Base-by-base conservation (phyloP, 2,329 filamentous ascomycete genomes). In the Pseudocercospora cruenta region DNA sequence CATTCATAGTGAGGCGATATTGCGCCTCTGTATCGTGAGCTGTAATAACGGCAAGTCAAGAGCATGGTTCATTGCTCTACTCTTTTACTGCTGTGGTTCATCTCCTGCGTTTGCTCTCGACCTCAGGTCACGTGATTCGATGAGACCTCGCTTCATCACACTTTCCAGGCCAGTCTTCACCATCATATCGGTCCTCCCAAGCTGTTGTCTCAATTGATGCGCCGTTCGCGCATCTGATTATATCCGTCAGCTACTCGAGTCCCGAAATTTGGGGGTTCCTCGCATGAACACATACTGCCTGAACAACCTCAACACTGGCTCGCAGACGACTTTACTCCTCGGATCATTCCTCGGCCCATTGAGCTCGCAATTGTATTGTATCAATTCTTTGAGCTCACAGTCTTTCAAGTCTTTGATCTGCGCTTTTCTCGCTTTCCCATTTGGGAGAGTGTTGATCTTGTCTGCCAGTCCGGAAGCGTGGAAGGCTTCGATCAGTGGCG, bases 301-400 rank as follows among this genome's bases (percentile, higher is more conserved):
- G 76, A 89, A 87, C 59, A 88, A 76, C 74, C 87, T 78, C 72
- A 88, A 80, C 28, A 89, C 78, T n/a, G 85, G 85, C 74, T 83
- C 79, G 72, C 87, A 89, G 4, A 85, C 75, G 26, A 85, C 77
- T 2, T 79, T 77, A 2, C 81, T 79, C 59, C 75, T 73, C 19
- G 77, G 79, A 59, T 78, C 73, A 36, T 81, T 77, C 53, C 75
- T 76, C 60, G 81, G 78, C 39, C 80, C 76, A 8, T 82, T 79
- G 9, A 87, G 78, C 73, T 87, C 83, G 77, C 88, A 90, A 26
- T 83, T 83, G 74, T 88, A 90, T 78, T 90, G 88, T 55, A 86
- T 78, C 76, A 90, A 77, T 74, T 89, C 86, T 70, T 86, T 80
- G 47, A 90, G 77, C 64, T 82, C 77, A 75, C 88, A 90, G 58